A percentile compares a stretch with the other conserved stretches of the same genome.
Evolutionary conservation across 139 green algal genomes (phyloP).

Genomic region (Chlamydomonas sp.): DNA sequence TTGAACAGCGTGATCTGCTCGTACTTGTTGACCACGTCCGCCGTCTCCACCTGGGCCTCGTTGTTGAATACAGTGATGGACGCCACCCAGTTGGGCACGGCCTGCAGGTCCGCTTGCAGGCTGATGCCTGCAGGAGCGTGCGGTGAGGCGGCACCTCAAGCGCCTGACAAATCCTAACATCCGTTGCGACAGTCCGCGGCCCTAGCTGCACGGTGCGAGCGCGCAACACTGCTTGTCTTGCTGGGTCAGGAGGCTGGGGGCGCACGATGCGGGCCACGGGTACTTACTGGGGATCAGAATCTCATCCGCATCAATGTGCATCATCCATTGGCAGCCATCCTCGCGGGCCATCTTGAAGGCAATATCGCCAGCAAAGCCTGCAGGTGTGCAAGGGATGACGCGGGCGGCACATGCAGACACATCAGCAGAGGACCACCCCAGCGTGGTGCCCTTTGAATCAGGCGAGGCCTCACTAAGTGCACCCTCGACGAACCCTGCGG

Average conservation of each 20-base stretch:
- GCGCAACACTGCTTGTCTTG: no score
- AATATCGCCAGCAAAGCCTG: not conserved
- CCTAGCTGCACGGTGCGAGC: no score
- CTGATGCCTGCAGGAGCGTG: not conserved
- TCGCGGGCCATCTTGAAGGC: not conserved
- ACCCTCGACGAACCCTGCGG: no score
- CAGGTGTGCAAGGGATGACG: not conserved
- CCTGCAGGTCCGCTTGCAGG: slow-evolving; percentile 1
- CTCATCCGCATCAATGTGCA: slow-evolving; percentile 30
- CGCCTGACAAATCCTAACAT: no score
- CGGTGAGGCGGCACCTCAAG: no score
- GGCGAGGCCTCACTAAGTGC: no score
- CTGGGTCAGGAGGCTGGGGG: no score
- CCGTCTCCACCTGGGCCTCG: slow-evolving; percentile 11
- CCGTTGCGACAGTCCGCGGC: no score
- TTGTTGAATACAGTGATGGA: slow-evolving; percentile 6
- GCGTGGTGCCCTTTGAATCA: no score
- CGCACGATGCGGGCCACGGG: not conserved
- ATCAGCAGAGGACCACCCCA: not conserved
- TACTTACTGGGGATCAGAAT: slow-evolving; percentile 9
- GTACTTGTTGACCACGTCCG: not conserved
- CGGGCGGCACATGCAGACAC: not conserved
- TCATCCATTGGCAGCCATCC: slow-evolving; percentile 21
- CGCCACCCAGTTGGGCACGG: not conserved
- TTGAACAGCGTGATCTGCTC: slow-evolving; percentile 37